Percentiles rank a stretch among this genome's conserved stretches.
These are phyloP conservation scores for Huntiella moniliformis DNA, from an alignment of 2,329 filamentous ascomycete genomes.

Conservation along the genomic window DNA sequence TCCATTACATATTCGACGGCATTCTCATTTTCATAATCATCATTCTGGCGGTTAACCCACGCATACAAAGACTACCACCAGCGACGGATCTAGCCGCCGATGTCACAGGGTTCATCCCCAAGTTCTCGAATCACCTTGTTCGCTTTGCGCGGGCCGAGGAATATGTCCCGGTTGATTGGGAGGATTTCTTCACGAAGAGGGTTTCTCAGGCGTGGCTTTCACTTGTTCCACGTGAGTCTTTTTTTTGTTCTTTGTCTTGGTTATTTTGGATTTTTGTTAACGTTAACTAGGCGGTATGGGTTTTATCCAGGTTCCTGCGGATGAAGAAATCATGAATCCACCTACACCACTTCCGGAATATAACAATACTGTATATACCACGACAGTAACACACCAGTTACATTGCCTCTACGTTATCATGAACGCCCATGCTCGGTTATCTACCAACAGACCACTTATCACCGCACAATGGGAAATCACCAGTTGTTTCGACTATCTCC, in stretches of 20 bases:
- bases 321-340: conserved; percentile 19
- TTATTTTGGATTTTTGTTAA: no score
- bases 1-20: no score
- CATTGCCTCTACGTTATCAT: conserved; percentile 23
- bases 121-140: conserved; percentile 22
- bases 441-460: conserved; percentile 10
- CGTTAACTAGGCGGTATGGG: conserved; percentile 18
- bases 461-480: conserved; percentile 22
- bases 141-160: conserved; percentile 20
- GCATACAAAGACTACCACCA: no score
- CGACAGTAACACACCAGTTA: conserved; percentile 26
- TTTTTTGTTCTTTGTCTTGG: neutral
- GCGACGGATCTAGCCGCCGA: conserved; percentile 16
- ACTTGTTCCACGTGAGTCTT: conserved; percentile 19
- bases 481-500: conserved; percentile 30
- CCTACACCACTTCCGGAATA: conserved; percentile 19
- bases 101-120: conserved; percentile 23
- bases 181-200: conserved; percentile 21
- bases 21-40: no score
- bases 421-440: conserved; percentile 16
- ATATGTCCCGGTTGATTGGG: conserved; percentile 22
- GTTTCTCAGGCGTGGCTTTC: conserved; percentile 20
- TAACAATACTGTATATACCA: conserved; percentile 22
- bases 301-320: conserved; percentile 21
- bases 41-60: no score